Evolutionary conservation across 768 basidiomycete species (phyloP), one percentile per base, ranked within the genome.

Genomic region (Leucosporidium scottii): DNA sequence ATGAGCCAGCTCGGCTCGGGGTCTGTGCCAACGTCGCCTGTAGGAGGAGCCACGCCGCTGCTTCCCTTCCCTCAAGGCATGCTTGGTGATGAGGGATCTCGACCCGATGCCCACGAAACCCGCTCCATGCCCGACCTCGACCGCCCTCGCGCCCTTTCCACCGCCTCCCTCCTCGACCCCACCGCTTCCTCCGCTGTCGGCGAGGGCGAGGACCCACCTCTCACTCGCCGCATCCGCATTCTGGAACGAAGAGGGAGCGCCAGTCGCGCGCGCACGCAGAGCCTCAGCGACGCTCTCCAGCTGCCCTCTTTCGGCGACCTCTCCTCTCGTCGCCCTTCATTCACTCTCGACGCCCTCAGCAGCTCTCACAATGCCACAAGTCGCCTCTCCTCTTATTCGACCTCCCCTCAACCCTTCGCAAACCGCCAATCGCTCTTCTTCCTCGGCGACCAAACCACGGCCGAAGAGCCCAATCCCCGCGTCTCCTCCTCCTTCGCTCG

Each of bases 71-170:
- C 39, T 17, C 8, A 49, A 57, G 54, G 47, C 5, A 36, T 25
- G 13, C 48, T 36, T 49, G 23, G 8, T 30, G 25, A 28, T 31
- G 55, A 30, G 23, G 55, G 8, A 20, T 31, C 55, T 27, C 12
- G 12, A 27, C 9, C 28, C 8, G 66, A 65, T 23, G 31, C 49
- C 31, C 58, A 66, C 54, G 71, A 72, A 59, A 68, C 71, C 9
- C 44, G 51, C 18, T 72, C 71, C 7, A 54, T 59, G 62, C 67
- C 71, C 5, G 71, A 64, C 31, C 44, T 72, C 21, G 54, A 51
- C 25, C 53, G 50, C 1, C 34, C 47, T 0, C 50, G 59, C 1
- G 21, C 28, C 2, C 18, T 49, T 18, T 23, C 47, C 47, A 21
- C 20, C 13, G 2, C 51, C 10, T 65, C 64, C 21, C 61, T 71